These are phyloP conservation scores for Halophytophthora polymorphica DNA, from an alignment of 352 stramenopile genomes.

Conservation along the genomic window DNA sequence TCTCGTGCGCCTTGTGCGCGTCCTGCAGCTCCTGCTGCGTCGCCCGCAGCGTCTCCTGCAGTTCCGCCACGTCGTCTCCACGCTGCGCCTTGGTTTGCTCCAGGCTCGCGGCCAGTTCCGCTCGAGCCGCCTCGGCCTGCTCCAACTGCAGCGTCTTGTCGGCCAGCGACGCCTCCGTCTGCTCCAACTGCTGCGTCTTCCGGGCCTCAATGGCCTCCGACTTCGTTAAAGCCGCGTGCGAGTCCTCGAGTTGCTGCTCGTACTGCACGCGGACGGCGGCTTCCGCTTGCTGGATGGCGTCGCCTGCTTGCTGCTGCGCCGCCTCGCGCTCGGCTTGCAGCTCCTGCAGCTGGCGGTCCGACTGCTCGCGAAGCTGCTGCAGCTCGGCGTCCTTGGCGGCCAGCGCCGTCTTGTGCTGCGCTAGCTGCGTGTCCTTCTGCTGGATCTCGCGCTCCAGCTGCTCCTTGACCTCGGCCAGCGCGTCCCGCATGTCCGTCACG, in stretches of 20 bases:
- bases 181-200: constrained; percentile 13
- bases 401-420: constrained; percentile 30
- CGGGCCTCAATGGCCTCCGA: neutral
- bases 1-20: constrained; percentile 13
- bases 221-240: constrained; percentile 18
- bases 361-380: constrained; percentile 27
- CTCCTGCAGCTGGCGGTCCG: constrained; percentile 34
- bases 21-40: constrained; percentile 20
- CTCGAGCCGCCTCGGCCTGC: constrained; percentile 9
- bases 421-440: constrained; percentile 56
- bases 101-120: constrained; percentile 18
- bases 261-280: constrained; percentile 28
- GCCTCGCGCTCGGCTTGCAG: constrained; percentile 33
- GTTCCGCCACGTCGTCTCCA: constrained; percentile 11
- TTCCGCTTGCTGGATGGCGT: constrained; percentile 27
- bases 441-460: constrained; percentile 68
- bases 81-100: constrained; percentile 27
- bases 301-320: constrained; percentile 28
- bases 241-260: constrained; percentile 33
- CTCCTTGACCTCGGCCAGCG: constrained; percentile 61
- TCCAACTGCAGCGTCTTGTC: constrained; percentile 30
- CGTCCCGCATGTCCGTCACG: constrained; percentile 77
- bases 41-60: constrained; percentile 19
- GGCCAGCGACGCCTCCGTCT: constrained; percentile 26
- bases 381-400: constrained; percentile 40